Percentiles rank a stretch among this genome's conserved stretches.
Conservation (phyloP, 305 asterid species). For the Ruellia speciosa region DNA sequence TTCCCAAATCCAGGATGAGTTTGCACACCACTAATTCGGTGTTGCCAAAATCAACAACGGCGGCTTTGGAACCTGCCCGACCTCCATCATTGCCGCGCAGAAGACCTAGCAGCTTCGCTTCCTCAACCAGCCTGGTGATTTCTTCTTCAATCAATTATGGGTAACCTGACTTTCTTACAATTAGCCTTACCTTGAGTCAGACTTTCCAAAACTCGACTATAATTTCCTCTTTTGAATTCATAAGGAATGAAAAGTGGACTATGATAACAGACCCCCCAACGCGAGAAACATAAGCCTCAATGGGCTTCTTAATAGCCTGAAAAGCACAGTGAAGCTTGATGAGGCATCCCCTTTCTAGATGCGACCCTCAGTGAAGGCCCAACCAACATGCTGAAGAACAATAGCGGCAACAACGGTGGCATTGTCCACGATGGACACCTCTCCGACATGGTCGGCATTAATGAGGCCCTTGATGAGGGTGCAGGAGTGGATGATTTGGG, state of each 20-base stretch:
- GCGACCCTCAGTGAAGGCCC: constrained; percentile 76
- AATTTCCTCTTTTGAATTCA: constrained; percentile 56
- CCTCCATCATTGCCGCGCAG: too few relatives aligned
- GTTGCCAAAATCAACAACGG: too few relatives aligned
- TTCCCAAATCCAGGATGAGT: too few relatives aligned
- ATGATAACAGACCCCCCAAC: constrained; percentile 84
- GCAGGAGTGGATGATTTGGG: constrained; percentile 62
- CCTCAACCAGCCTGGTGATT: too few relatives aligned
- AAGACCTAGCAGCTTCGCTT: too few relatives aligned
- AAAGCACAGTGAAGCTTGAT: constrained; percentile 94
- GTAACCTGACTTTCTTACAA: constrained; percentile 67
- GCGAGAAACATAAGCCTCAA: constrained; percentile 87
- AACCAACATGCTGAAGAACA: constrained; percentile 76
- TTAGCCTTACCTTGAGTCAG: constrained; percentile 66
- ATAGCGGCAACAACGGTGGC: constrained; percentile 97
- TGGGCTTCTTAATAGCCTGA: constrained; percentile 84
- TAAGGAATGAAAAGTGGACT: constrained; percentile 82
- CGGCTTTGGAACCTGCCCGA: too few relatives aligned
- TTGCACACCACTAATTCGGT: too few relatives aligned
- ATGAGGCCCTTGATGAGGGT: constrained; percentile 53
- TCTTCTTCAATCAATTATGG: constrained; percentile 86
- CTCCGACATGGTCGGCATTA: constrained; percentile 71
- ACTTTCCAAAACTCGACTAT: constrained; percentile 60
- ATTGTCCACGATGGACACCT: constrained; percentile 84
- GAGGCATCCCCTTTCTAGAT: constrained; percentile 75